A percentile compares a stretch with the other conserved stretches of the same genome.
These are phyloP conservation scores for Mycena venus DNA, from an alignment of 768 basidiomycete species.

Conservation along the genomic window DNA sequence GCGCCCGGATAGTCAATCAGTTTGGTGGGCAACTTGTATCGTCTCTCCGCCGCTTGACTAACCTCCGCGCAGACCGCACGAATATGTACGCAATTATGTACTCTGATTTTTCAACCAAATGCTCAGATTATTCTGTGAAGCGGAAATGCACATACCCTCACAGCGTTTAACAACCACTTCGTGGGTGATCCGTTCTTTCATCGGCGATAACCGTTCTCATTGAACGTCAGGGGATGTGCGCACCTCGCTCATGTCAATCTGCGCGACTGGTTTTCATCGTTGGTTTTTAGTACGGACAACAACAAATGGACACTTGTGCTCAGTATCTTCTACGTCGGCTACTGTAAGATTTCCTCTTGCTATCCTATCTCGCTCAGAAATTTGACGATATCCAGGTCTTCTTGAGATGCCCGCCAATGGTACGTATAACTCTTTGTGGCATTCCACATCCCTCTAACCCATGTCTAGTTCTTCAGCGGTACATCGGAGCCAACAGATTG, in stretches of 20 bases:
- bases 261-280: neutral
- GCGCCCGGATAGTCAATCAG: slow-evolving; percentile 54
- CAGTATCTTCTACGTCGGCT: slow-evolving; percentile 73
- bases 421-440: slow-evolving; percentile 29
- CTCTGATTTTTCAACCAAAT: neutral
- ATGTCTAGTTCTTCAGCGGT: slow-evolving; percentile 63
- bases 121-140: slow-evolving; percentile 32
- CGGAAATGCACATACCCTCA: slow-evolving; percentile 68
- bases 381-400: slow-evolving; percentile 48
- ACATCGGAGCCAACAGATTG: slow-evolving; percentile 72
- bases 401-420: slow-evolving; percentile 72
- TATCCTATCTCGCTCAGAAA: neutral
- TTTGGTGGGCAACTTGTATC: slow-evolving; percentile 49
- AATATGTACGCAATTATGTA: slow-evolving; percentile 62
- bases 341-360: slow-evolving; percentile 52
- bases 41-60: neutral
- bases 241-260: neutral
- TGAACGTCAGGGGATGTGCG: slow-evolving; percentile 54
- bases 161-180: slow-evolving; percentile 66
- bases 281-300: slow-evolving; percentile 50
- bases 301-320: slow-evolving; percentile 69
- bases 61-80: slow-evolving; percentile 59
- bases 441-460: neutral
- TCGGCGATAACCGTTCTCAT: neutral
- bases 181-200: slow-evolving; percentile 43